Evolutionary conservation across 2,329 filamentous ascomycete species (phyloP), one percentile per base, ranked within the genome.

Genomic region (Ascochyta lentis): DNA sequence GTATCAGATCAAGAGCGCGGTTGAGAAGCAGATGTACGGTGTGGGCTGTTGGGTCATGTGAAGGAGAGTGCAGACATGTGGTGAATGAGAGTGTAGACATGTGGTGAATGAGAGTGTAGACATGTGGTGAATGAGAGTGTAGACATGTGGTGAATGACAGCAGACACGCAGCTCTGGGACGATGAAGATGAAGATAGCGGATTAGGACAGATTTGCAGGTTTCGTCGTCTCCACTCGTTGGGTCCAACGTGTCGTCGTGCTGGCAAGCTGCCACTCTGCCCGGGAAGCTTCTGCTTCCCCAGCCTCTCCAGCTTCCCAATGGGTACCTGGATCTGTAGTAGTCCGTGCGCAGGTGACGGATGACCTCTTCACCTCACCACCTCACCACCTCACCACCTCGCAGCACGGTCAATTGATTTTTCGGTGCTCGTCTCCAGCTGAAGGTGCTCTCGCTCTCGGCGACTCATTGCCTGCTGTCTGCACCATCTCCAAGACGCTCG

Each of bases 1-100:
- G 95, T 96, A 95, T 73, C 84, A 89, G 66, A 91, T 99, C 10
- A 90, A 89, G 79, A 86, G 85, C 61, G 87, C 92, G 60, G 95
- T 99, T 6, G 95, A 99, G 81, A 89, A 90, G 77, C 92, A 92
- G 59, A 97, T 99, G 92, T 98, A 97, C 78, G 95, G 95, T 4
- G 86, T 96, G 74, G 94, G 95, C 57, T 99, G 95, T 76, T 75
- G 73, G 41, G 71, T 96, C 39, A 98, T 97, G 92, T 98, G 67
- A 74, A 6, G 12, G 40, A 46, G 22, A 45, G 34, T 12, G n/a
- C 22, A 49, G 40, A 19, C 24, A 4, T 26, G 24, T 8, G 19
- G 19, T 19, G 19, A 19, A 19, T 19, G 19, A 19, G 19, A 19
- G 19, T 19, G 19, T 19, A 19, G 19, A 19, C 19, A 3, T 19